A percentile compares a stretch with the other conserved stretches of the same genome.
Evolutionary conservation across 1,139 yeast genomes (phyloP).

Genomic region (Geotrichum armillariae): DNA sequence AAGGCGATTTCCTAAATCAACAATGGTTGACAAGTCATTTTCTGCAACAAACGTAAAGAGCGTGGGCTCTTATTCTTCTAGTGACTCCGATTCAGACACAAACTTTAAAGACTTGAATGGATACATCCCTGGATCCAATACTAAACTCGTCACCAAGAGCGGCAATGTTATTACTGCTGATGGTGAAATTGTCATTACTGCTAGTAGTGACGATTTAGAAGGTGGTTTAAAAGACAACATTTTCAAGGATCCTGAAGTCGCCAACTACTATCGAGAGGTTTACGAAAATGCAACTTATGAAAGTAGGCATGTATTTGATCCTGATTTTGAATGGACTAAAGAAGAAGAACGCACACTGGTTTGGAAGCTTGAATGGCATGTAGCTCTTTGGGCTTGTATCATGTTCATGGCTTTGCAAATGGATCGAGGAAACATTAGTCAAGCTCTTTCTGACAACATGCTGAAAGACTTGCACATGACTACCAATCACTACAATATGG

Average conservation of each 20-base stretch:
- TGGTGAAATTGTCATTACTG: constrained; percentile 23
- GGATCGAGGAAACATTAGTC: constrained; percentile 52
- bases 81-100: too few species aligned
- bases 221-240: constrained; percentile 14
- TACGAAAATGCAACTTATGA: constrained; percentile 50
- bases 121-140: constrained; percentile 3
- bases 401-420: constrained; percentile 53
- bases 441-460: constrained; percentile 53
- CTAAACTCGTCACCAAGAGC: constrained; percentile 23
- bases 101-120: too few species aligned
- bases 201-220: background rate
- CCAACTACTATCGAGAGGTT: constrained; percentile 43
- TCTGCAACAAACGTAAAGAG: too few species aligned
- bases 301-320: constrained; percentile 48
- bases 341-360: constrained; percentile 47
- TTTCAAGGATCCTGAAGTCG: constrained; percentile 45
- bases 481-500: constrained; percentile 52
- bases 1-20: too few species aligned
- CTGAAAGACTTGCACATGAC: constrained; percentile 46
- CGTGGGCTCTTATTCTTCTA: too few species aligned
- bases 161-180: constrained; percentile 28
- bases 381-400: constrained; percentile 48
- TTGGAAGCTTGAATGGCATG: constrained; percentile 46
- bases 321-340: constrained; percentile 48
- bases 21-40: too few species aligned